Evolutionary conservation across 371 early-diverging fungal species (phyloP), one percentile per base, ranked within the genome.

Genomic region (Mortierella sp.): DNA sequence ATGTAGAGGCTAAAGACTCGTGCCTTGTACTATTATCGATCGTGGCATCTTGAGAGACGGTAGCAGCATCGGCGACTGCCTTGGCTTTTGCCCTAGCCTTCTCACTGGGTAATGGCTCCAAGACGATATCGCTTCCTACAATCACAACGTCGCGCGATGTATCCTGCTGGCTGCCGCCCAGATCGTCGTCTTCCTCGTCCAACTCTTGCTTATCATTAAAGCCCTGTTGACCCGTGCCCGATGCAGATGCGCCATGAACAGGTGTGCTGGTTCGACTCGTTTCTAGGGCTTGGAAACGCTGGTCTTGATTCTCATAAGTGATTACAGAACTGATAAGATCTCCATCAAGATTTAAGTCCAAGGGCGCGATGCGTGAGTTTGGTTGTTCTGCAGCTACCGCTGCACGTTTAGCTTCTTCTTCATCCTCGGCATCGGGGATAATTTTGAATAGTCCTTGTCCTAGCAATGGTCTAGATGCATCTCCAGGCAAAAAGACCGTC

Each of bases 81-180:
- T 63, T 70, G 3, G 66, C 70, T 28, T 55, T 55, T 4, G 55
- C 55, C 20, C 18, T 55, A 5, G 80, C 80, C 54, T 75, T 79
- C 2, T 52, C 73, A 61, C 83, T 81, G 20, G 83, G 83, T 43
- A 81, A 64, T 12, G 83, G 83, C 49, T 81, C 76, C 35, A 81
- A 61, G 0, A 81, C 83, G 40, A 81, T 75, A 40, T 81, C 83
- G 51, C 83, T 81, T 26, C 83, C 83, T 5, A 81, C 83, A 76
- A 81, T 81, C 51, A 81, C 83, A 2, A 73, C 43, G 28, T 57
- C 62, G 55, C 20, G 39, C 4, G 37, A 51, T 20, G 43, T 24
- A 14, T 43, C 28, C 43, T 37, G 16, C 40, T 22, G 35, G 6
- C 35, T 35, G 35, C 35, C 0, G 6, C 35, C 45, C 12, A 18